Percentiles rank a stretch among this genome's conserved stretches.
phyloP scores from a whole-genome alignment of 331 rosid genomes.

The Saraca asoca region DNA sequence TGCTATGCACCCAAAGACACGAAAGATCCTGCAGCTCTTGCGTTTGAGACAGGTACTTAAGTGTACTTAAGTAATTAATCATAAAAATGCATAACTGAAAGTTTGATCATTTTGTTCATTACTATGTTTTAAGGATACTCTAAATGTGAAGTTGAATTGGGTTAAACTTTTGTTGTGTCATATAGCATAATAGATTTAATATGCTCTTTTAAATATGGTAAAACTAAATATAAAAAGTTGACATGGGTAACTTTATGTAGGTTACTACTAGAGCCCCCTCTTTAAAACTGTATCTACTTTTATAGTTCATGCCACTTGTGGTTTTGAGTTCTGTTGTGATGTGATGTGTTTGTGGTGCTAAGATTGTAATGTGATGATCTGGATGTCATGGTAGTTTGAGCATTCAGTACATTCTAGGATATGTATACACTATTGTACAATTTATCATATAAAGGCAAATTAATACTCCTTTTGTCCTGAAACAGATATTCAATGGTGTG shows the following conservation, averaged over 20 bases:
- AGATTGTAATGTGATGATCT: background rate
- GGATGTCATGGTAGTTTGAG: background rate
- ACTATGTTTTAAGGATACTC: no score
- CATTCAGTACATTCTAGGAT: background rate
- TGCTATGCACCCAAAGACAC: slow-evolving; percentile 86
- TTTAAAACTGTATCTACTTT: no score
- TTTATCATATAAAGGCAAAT: background rate
- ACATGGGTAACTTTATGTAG: background rate
- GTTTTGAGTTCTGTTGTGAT: no score
- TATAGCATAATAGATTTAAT: no score
- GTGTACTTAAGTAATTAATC: background rate
- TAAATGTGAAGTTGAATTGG: no score
- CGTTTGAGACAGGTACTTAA: slow-evolving; percentile 70
- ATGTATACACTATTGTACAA: background rate
- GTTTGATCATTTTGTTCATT: background rate
- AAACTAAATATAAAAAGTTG: background rate
- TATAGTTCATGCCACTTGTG: no score
- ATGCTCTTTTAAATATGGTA: background rate
- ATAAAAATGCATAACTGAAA: background rate
- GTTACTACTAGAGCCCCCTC: no score
- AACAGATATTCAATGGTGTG: slow-evolving; percentile 87
- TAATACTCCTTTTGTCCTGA: background rate
- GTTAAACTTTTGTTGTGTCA: no score
- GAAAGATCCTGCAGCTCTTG: slow-evolving; percentile 77
- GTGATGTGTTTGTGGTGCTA: background rate